Evolutionary conservation across 176 grass and related monocot genomes (phyloP).

Genomic region (Aegilops bicornis): DNA sequence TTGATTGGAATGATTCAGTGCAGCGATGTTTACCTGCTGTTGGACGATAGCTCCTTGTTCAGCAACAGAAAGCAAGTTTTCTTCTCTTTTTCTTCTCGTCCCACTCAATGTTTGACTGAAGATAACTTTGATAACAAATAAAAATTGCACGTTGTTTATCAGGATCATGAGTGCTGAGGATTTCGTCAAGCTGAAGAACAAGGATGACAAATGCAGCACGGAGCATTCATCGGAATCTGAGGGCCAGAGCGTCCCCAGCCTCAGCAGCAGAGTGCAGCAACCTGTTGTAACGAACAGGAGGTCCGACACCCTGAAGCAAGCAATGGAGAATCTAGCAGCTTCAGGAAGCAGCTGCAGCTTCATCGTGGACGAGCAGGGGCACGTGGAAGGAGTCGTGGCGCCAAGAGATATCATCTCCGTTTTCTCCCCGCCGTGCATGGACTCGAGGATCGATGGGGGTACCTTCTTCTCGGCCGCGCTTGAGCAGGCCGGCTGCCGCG

Average conservation of each 20-base stretch:
- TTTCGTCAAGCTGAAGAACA: conserved; percentile 29
- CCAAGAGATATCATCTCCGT: conserved; percentile 53
- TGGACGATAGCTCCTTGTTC: conserved; percentile 53
- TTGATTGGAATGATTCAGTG: conserved; percentile 43
- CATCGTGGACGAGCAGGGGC: conserved; percentile 30
- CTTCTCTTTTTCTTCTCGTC: not conserved
- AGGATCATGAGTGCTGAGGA: conserved; percentile 29
- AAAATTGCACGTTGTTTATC: not conserved
- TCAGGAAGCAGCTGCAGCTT: conserved; percentile 44
- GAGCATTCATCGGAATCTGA: not conserved
- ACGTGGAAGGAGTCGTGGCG: conserved; percentile 38
- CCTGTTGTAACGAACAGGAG: conserved; percentile 13
- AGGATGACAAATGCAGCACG: not conserved
- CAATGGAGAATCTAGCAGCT: conserved; percentile 39
- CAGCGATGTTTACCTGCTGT: conserved; percentile 45
- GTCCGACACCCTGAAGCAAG: conserved; percentile 50
- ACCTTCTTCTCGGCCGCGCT: conserved; percentile 52
- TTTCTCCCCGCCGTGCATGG: conserved; percentile 68
- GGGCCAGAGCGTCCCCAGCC: not conserved
- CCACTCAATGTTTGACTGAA: not conserved
- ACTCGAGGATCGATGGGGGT: conserved; percentile 57
- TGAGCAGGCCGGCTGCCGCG: conserved; percentile 44
- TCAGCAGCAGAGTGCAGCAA: not conserved
- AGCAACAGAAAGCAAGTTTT: conserved; percentile 46
- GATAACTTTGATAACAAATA: not conserved